phyloP scores from a whole-genome alignment of 2,329 filamentous ascomycete genomes.

The Nectriaceae sp. region DNA sequence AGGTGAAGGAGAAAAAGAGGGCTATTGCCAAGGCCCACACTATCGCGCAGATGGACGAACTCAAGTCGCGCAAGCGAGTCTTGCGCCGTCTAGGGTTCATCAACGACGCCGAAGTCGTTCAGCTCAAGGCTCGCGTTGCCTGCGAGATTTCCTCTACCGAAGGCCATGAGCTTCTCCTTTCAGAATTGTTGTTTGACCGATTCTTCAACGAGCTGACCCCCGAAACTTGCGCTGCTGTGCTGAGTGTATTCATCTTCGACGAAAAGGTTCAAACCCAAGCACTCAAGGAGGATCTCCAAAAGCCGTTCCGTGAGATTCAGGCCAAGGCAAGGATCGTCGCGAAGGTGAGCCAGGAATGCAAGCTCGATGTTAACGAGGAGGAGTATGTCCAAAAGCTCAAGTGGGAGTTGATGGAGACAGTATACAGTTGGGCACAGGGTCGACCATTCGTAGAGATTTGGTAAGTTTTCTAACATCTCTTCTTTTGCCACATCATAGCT shows the following conservation, averaged over 20 bases:
- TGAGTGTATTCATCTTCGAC: constrained; percentile 97
- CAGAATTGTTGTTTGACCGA: constrained; percentile 91
- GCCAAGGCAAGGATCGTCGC: constrained; percentile 85
- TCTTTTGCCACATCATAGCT: constrained; percentile 13
- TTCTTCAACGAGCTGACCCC: constrained; percentile 97
- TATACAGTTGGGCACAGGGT: constrained; percentile 88
- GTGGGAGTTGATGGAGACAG: constrained; percentile 95
- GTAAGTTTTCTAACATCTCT: constrained; percentile 60
- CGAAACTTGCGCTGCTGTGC: constrained; percentile 80
- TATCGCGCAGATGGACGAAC: constrained; percentile 90
- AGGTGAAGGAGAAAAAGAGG: constrained; percentile 88
- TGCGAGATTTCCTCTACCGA: constrained; percentile 93
- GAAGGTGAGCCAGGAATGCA: constrained; percentile 93
- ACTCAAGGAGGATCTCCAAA: constrained; percentile 81
- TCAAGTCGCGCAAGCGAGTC: constrained; percentile 94
- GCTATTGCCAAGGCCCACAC: constrained; percentile 82
- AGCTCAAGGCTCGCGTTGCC: constrained; percentile 94
- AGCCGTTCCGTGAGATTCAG: constrained; percentile 85
- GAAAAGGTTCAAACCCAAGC: constrained; percentile 83
- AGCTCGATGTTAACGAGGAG: constrained; percentile 90
- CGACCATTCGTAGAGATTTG: constrained; percentile 92
- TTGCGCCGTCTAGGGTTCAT: constrained; percentile 93
- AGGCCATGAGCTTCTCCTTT: constrained; percentile 90
- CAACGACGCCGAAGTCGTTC: constrained; percentile 91
- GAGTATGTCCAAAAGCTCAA: constrained; percentile 90